Percentiles rank a stretch among this genome's conserved stretches.
phyloP scores from a whole-genome alignment of 345 rosid genomes.

The Viola odorata region DNA sequence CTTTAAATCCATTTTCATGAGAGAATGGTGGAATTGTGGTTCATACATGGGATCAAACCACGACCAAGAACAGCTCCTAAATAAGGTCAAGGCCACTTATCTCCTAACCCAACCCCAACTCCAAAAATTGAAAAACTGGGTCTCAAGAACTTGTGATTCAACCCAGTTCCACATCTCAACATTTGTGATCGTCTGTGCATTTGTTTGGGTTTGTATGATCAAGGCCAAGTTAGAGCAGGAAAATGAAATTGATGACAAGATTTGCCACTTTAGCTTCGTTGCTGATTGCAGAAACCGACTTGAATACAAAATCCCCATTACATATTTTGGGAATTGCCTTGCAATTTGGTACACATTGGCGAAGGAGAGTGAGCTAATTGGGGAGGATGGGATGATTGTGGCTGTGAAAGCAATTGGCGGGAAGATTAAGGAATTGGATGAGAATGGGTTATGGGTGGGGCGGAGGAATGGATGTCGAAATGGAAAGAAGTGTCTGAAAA shows the following conservation, averaged over 20 bases:
- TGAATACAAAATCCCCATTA: constrained; percentile 11
- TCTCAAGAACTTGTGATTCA: background rate
- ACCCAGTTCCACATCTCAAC: constrained; percentile 15
- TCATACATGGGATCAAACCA: background rate
- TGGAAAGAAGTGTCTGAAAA: background rate
- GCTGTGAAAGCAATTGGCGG: constrained; percentile 34
- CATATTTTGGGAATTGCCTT: constrained; percentile 39
- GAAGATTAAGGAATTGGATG: constrained; percentile 17
- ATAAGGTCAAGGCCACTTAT: constrained; percentile 31
- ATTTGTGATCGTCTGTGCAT: constrained; percentile 27
- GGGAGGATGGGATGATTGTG: constrained; percentile 23
- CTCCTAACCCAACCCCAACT: constrained; percentile 7
- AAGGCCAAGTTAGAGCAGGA: constrained; percentile 13
- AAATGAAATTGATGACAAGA: background rate
- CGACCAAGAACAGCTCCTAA: background rate
- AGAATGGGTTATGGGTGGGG: constrained; percentile 20
- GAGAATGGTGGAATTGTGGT: constrained; percentile 11
- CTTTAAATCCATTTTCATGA: constrained; percentile 12
- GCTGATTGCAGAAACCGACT: constrained; percentile 25
- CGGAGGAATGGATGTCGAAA: constrained; percentile 12
- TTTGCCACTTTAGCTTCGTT: constrained; percentile 14
- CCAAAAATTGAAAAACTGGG: constrained; percentile 20
- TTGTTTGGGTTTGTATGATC: constrained; percentile 28
- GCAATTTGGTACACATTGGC: constrained; percentile 3
- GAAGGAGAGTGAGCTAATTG: constrained; percentile 17